Percentiles rank a stretch among this genome's conserved stretches.
phyloP scores from a whole-genome alignment of 805 yeast species.

The Monosporozyma yasuniensis region DNA sequence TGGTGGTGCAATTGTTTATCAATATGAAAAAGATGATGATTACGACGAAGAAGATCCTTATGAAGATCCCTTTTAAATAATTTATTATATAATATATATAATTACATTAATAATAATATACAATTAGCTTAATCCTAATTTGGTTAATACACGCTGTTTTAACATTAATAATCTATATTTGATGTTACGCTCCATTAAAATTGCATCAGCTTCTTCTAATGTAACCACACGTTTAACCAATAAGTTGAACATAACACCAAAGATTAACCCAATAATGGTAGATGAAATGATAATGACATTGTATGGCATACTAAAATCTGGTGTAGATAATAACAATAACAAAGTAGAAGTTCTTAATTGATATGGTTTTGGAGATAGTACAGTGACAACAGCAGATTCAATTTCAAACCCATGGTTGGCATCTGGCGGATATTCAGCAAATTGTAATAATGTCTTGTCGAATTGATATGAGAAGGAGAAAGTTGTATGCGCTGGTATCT shows the following conservation, averaged over 20 bases:
- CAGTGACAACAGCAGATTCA: constrained; percentile 76
- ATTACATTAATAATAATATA: not conserved
- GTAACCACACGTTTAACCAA: constrained; percentile 66
- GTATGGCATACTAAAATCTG: constrained; percentile 98
- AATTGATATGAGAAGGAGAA: constrained; percentile 63
- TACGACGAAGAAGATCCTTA: constrained; percentile 97
- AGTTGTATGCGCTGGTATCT: constrained; percentile 55
- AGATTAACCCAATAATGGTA: constrained; percentile 84
- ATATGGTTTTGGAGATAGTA: constrained; percentile 38
- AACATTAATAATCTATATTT: constrained; percentile 17
- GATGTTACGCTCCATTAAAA: constrained; percentile 11
- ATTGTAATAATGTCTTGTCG: constrained; percentile 75
- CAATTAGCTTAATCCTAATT: not conserved
- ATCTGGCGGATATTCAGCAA: constrained; percentile 97
- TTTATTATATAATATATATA: not conserved
- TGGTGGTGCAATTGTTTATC: constrained; percentile 94
- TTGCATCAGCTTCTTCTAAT: constrained; percentile 53
- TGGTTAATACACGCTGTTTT: constrained; percentile 7
- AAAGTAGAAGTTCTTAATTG: constrained; percentile 77
- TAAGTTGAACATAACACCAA: constrained; percentile 78
- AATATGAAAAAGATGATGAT: constrained; percentile 93
- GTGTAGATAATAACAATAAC: constrained; percentile 81
- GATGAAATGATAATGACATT: constrained; percentile 91
- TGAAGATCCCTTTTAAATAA: constrained; percentile 76
- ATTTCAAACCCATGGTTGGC: constrained; percentile 96